phyloP scores from a whole-genome alignment of 75 land plant species.

The Gnetum montanum region DNA sequence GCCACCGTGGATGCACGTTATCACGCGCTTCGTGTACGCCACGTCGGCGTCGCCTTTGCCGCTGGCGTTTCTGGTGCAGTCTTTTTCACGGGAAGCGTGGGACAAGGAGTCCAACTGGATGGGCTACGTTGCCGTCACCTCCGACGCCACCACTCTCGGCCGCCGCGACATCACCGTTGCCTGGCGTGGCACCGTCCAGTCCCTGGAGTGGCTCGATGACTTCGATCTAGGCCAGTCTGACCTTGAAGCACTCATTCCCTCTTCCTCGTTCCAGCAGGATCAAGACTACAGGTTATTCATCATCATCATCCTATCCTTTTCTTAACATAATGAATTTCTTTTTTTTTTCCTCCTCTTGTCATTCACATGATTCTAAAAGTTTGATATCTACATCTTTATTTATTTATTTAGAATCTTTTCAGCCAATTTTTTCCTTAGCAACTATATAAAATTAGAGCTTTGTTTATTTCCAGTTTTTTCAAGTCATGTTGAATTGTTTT shows the following conservation, averaged over 20 bases:
- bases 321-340: no score
- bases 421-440: no score
- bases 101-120: constrained; percentile 72
- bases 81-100: constrained; percentile 63
- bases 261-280: constrained; percentile 46
- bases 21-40: constrained; percentile 65
- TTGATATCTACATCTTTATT: no score
- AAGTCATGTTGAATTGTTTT: no score
- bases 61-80: constrained; percentile 30
- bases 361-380: no score
- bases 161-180: constrained; percentile 62
- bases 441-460: no score
- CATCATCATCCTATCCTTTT: no score
- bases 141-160: constrained; percentile 46
- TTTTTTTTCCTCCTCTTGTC: no score
- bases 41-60: constrained; percentile 44
- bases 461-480: no score
- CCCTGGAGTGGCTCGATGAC: constrained; percentile 62
- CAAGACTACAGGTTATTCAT: constrained; percentile 38
- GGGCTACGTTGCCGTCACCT: constrained; percentile 73
- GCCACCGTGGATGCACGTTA: constrained; percentile 24
- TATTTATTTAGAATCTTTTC: no score
- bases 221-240: constrained; percentile 25
- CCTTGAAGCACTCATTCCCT: constrained; percentile 8
- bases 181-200: constrained; percentile 48